These are phyloP conservation scores for Ganoderma multipileum DNA, from an alignment of 1,284 basidiomycete genomes.

Conservation along the genomic window DNA sequence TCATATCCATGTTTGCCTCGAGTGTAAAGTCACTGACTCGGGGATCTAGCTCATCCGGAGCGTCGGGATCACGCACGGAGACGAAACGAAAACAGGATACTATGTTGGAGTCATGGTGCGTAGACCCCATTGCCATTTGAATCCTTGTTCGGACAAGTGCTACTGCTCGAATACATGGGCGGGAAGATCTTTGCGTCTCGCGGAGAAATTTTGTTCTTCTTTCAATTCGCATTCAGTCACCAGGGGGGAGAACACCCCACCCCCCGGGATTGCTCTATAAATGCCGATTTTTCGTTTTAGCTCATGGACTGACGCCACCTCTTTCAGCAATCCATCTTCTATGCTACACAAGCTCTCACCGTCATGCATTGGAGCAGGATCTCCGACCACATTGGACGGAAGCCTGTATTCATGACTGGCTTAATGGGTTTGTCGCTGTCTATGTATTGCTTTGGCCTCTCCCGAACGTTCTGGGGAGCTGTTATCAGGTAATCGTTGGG, in stretches of 20 bases:
- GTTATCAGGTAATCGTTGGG: slow-evolving; percentile 56
- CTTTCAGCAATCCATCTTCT: slow-evolving; percentile 75
- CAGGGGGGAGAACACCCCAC: too few relatives aligned
- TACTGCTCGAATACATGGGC: background rate
- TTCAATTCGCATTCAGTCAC: slow-evolving; percentile 1
- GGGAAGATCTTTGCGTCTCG: background rate
- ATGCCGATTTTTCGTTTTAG: background rate
- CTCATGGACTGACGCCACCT: slow-evolving; percentile 11
- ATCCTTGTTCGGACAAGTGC: background rate
- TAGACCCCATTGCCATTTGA: slow-evolving; percentile 10
- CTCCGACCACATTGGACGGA: slow-evolving; percentile 75
- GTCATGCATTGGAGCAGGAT: slow-evolving; percentile 77
- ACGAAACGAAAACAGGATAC: slow-evolving; percentile 58
- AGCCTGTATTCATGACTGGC: slow-evolving; percentile 73
- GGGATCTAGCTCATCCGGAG: slow-evolving; percentile 57
- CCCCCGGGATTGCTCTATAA: background rate
- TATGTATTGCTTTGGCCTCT: slow-evolving; percentile 77
- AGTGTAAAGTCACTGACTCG: background rate
- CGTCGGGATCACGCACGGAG: slow-evolving; percentile 71
- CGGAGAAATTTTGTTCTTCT: background rate
- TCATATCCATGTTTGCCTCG: background rate
- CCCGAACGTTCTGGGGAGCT: slow-evolving; percentile 67
- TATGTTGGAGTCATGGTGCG: slow-evolving; percentile 65
- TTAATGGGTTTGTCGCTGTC: slow-evolving; percentile 70
- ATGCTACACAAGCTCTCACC: slow-evolving; percentile 70